Base-by-base conservation (phyloP, 371 early-diverging fungal genomes). In the Mortierella sp. region DNA sequence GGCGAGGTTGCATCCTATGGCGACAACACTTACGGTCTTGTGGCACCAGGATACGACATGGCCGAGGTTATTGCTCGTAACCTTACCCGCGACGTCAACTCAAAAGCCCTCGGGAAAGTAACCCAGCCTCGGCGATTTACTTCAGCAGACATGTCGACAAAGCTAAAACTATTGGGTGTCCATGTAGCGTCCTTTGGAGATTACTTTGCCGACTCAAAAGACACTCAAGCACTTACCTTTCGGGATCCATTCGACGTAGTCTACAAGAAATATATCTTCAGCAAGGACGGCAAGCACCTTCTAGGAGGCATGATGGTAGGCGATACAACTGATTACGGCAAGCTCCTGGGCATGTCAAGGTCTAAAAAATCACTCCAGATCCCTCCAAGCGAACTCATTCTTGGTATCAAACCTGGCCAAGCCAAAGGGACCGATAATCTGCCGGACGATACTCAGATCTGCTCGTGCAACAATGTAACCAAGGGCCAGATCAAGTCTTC, bases 221-320 rank as follows among this genome's bases (percentile, higher is more conserved):
- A 75, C 31, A 68, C 76, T 6, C 79, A 69, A 19, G 83, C 80
- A 3, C 73, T 89, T n/a, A 64, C 75, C 15, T 88, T 81, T 47
- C 79, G 83, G 4, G 90, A 89, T 59, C 89, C 89, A 21, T 88
- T 89, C 49, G 81, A 79, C 46, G 79, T 82, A 27, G 70, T 85
- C 6, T 90, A 90, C 80, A 90, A 89, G 63, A 85, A 85, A 47
- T 83, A 84, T 48, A 55, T 90, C 26, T 87, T 90, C 60, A 75
- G 84, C 30, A 81, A 85, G 44, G 89, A 90, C 60, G 90, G 90
- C 47, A 88, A 85, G 56, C 72, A 83, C 6, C 78, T 90, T 23
- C 34, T 89, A n/a, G 90, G 90, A 56, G 90, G 90, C 9, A 90
- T 90, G 65, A 81, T 88, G 80, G 86, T 90, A 19, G 90, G 89